phyloP scores from a whole-genome alignment of 1,284 basidiomycete genomes.

The Kalmanozyma brasiliensis region DNA sequence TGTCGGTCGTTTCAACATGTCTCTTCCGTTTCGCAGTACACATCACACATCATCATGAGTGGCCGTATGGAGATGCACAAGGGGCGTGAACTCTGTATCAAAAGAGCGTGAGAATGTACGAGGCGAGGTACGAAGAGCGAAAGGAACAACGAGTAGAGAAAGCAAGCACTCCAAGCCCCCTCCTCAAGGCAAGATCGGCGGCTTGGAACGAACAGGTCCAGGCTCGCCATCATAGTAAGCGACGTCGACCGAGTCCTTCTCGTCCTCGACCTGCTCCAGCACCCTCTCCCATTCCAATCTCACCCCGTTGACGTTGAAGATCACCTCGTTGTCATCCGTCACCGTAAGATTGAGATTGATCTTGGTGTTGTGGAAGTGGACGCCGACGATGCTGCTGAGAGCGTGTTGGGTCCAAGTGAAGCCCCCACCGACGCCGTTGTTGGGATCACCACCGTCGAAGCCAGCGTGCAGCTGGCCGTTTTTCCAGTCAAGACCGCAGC shows the following conservation, averaged over 20 bases:
- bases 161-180: too few species aligned
- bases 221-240: neutral
- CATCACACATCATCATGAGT: too few species aligned
- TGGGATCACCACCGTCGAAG: slow-evolving; percentile 26
- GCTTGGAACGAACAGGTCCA: neutral
- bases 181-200: too few species aligned
- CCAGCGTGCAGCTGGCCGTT: slow-evolving; percentile 24
- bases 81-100: too few species aligned
- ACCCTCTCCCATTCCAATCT: slow-evolving; percentile 25
- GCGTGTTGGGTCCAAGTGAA: slow-evolving; percentile 16
- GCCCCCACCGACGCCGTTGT: slow-evolving; percentile 24
- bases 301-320: slow-evolving; percentile 21
- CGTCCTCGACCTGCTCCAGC: neutral
- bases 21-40: too few species aligned
- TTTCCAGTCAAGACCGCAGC: slow-evolving; percentile 29
- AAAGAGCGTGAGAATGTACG: too few species aligned
- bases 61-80: too few species aligned
- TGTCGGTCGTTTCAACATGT: too few species aligned
- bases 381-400: slow-evolving; percentile 14
- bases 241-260: neutral
- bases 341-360: slow-evolving; percentile 29
- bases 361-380: slow-evolving; percentile 8
- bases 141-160: too few species aligned
- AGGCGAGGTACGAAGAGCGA: too few species aligned
- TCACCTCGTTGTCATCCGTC: slow-evolving; percentile 10